Evolutionary conservation across 2,329 filamentous ascomycete species (phyloP).

Genomic region (Fusarium goolgardi): DNA sequence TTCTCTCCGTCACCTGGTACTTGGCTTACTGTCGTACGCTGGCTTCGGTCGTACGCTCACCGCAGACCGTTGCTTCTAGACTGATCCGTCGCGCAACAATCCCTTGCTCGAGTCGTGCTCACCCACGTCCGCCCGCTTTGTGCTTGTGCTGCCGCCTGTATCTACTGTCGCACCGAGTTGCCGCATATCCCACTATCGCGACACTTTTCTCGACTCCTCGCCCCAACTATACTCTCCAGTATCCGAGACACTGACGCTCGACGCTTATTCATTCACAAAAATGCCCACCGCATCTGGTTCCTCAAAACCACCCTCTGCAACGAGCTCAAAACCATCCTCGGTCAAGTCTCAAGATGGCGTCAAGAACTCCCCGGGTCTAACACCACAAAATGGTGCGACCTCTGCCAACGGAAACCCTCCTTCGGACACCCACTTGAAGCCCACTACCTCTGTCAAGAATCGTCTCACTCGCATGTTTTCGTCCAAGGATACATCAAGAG

Average conservation of each 20-base stretch:
- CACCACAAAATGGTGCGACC: constrained; percentile 55
- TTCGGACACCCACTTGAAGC: constrained; percentile 40
- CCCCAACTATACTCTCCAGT: constrained; percentile 10
- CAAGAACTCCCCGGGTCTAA: constrained; percentile 55
- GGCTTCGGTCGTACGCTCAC: constrained; percentile 29
- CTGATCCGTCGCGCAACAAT: constrained; percentile 39
- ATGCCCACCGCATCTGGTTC: constrained; percentile 51
- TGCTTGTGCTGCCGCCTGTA: constrained; percentile 23
- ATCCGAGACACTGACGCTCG: constrained; percentile 25
- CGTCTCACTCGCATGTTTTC: constrained; percentile 74
- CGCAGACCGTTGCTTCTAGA: constrained; percentile 38
- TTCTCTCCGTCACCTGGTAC: constrained; percentile 23
- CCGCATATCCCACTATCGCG: constrained; percentile 27
- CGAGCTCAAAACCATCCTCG: constrained; percentile 63
- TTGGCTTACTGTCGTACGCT: constrained; percentile 38
- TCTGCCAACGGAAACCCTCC: constrained; percentile 44
- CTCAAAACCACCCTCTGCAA: constrained; percentile 55
- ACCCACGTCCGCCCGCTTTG: constrained; percentile 29
- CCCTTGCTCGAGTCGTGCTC: constrained; percentile 38
- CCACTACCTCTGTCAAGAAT: constrained; percentile 68
- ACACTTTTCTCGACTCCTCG: constrained; percentile 13
- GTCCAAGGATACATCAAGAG: constrained; percentile 62
- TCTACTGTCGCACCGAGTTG: constrained; percentile 34
- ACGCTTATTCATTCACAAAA: constrained; percentile 35
- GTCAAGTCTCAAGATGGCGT: constrained; percentile 60